These are phyloP conservation scores for Wallacemonas collosoma DNA, from an alignment of 208 protist genomes.

Conservation along the genomic window DNA sequence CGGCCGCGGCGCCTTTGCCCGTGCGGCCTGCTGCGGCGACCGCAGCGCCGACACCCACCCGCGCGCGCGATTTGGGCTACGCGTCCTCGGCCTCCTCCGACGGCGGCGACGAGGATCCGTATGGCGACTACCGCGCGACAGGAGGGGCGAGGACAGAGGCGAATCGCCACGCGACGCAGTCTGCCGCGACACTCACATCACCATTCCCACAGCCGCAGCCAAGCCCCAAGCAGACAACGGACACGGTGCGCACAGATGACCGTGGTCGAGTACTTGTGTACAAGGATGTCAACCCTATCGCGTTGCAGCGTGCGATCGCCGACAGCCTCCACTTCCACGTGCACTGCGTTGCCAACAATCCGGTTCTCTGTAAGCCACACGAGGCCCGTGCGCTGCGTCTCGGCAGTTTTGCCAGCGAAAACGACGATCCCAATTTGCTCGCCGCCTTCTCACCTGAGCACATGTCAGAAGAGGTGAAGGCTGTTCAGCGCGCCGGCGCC, in stretches of 20 bases:
- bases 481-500: background rate
- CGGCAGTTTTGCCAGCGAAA: conserved; percentile 33
- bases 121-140: background rate
- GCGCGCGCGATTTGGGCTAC: background rate
- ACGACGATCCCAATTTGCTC: conserved; percentile 34
- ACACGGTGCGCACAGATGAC: conserved; percentile 6
- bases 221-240: background rate
- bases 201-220: background rate
- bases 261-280: conserved; percentile 13
- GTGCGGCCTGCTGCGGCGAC: background rate
- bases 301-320: conserved; percentile 71
- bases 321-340: conserved; percentile 60
- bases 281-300: conserved; percentile 42
- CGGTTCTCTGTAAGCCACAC: conserved; percentile 28
- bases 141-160: background rate
- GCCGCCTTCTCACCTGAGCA: conserved; percentile 24
- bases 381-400: conserved; percentile 28
- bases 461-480: conserved; percentile 13
- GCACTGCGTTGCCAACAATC: conserved; percentile 52
- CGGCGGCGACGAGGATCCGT: background rate
- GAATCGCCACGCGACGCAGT: background rate
- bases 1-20: background rate
- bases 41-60: background rate
- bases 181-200: background rate
- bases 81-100: background rate